Base-by-base conservation (phyloP, 441 rosid species). In the Melastoma candidum region DNA sequence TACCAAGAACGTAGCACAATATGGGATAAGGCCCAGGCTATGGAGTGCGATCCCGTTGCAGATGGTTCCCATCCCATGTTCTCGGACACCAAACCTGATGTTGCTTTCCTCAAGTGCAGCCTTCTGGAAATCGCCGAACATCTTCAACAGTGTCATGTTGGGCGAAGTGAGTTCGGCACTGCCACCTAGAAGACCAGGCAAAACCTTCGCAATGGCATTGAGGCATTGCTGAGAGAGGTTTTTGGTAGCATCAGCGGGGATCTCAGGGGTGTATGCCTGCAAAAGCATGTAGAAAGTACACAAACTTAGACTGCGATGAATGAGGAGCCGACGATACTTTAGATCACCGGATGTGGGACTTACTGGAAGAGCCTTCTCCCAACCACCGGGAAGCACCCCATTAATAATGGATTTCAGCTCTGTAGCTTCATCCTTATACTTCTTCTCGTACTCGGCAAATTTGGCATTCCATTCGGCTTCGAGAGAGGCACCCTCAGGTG, bases 331-430 rank as follows among this genome's bases (percentile, higher is more conserved):
- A 17, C 22, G 22, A 17, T 17, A 17, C 22, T 17, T 17, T 17
- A 17, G 22, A 17, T 17, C 22, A 17, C 22, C 22, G 22, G 22
- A 17, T 17, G 22, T 17, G 22, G 22, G 22, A 17, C 22, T 17
- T 17, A 94, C 99, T 0, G 99, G 99, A 63, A 94, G 81, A 57
- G 99, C 95, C 68, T 82, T 90, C 68, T 87, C 97, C 99, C 97
- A 94, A 12, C 95, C 97, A 68, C 87, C 74, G 47, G 97, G 97
- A 4, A 94, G 60, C 74, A 78, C 95, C 69, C 99, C 97, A 1
- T 55, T 72, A 73, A 82, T 66, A 49, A 94, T 94, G 61, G 85
- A 78, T 59, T 83, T 85, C 69, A 94, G 71, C 64, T 85, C 97
- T 53, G 90, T 90, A 76, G 97, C 97, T 73, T 94, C 99, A 54